Evolutionary conservation across 2,329 filamentous ascomycete species (phyloP).

Genomic region (Verticillium zaregamsianum): DNA sequence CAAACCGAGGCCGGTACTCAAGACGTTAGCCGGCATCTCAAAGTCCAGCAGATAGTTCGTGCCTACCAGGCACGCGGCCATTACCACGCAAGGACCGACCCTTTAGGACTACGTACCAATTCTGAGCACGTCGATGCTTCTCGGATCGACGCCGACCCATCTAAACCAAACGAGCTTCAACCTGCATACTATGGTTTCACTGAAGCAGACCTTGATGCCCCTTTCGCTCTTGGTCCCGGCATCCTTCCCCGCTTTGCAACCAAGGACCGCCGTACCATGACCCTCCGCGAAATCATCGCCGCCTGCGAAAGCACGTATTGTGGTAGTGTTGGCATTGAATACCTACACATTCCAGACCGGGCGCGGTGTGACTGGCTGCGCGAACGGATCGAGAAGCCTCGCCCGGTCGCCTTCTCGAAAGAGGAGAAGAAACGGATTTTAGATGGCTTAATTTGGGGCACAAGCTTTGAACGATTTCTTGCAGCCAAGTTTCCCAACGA

Average conservation of each 20-base stretch:
- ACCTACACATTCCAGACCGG: slow-evolving; percentile 96
- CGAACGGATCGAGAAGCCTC: slow-evolving; percentile 86
- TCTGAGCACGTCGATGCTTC: slow-evolving; percentile 74
- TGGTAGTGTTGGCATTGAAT: slow-evolving; percentile 92
- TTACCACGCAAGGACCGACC: slow-evolving; percentile 96
- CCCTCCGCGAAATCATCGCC: slow-evolving; percentile 87
- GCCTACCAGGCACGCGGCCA: slow-evolving; percentile 97
- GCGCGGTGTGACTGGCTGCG: slow-evolving; percentile 98
- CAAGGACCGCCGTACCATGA: slow-evolving; percentile 88
- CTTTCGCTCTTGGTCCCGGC: slow-evolving; percentile 87
- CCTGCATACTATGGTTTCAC: slow-evolving; percentile 92
- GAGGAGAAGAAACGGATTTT: slow-evolving; percentile 97
- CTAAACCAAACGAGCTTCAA: slow-evolving; percentile 81
- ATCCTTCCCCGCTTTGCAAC: slow-evolving; percentile 91
- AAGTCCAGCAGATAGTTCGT: slow-evolving; percentile 93
- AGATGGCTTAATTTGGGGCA: slow-evolving; percentile 96
- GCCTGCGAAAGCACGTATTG: slow-evolving; percentile 95
- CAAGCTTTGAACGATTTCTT: slow-evolving; percentile 92
- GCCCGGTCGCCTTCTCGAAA: slow-evolving; percentile 91
- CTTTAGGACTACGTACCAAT: slow-evolving; percentile 84
- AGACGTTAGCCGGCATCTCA: slow-evolving; percentile 90
- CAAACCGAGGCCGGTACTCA: slow-evolving; percentile 41
- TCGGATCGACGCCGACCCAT: slow-evolving; percentile 9
- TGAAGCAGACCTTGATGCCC: slow-evolving; percentile 85
- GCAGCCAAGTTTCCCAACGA: slow-evolving; percentile 98